Base-by-base conservation (phyloP, 345 rosid genomes). In the Moricandia arvensis region DNA sequence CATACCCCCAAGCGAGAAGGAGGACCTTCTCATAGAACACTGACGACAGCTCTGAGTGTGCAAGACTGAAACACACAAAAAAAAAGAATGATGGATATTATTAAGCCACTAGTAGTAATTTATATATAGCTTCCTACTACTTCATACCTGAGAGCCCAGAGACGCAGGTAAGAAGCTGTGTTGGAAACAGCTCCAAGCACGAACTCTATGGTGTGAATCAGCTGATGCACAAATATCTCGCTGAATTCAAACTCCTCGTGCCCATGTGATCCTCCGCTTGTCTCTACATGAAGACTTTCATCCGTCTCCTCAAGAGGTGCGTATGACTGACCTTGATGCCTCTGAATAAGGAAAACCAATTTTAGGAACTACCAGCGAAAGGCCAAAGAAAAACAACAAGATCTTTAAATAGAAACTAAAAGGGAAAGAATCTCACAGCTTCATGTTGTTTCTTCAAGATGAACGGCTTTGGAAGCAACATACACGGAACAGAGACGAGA, bases 11-110 rank as follows among this genome's bases (percentile, higher is more conserved):
- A 54, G 90, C 91, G 41, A 96, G 86, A 15, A 93, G 82, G 41
- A 96, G 96, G 80, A 96, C 97, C 86, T 93, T 96, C 90, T 96
- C 98, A 26, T 93, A 93, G 87, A 96, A 96, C 58, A 93, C 98
- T 37, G 82, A 84, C 5, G 99, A 96, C 75, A 96, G 80, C 85
- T 93, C 98, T 0, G 98, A 91, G 84, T 96, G 98, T 13, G 98
- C 98, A 27, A 93, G 98, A 85, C 96, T 93, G 76, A 53, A 57
- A n/a, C 24, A 35, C 49, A 10, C 9, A 60, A 15, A 17, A 6
- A 60, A 17, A 61, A 8, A 9, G 8, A 24, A 34, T 34, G 13
- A 33, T 35, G 2, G 0, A 2, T 18, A 63, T 62, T 47, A 47
- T 7, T 59, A 15, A 16, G 26, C 66, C 66, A 61, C 16, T 12